These are phyloP conservation scores for Panicum hallii DNA, from an alignment of 202 grass and related monocot genomes.

Conservation along the genomic window DNA sequence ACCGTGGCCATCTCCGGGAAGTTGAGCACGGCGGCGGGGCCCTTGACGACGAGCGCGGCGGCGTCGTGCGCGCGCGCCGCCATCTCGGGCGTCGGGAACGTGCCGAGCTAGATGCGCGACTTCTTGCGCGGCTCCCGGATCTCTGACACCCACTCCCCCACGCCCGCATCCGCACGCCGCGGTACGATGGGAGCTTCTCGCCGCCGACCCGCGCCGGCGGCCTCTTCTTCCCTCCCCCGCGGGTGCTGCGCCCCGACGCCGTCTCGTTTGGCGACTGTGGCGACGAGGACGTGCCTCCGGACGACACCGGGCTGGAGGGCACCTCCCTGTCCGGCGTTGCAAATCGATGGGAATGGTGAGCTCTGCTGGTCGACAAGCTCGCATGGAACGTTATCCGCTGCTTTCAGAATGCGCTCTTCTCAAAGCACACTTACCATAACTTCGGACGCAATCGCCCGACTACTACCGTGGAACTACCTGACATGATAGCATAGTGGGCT, in stretches of 20 bases:
- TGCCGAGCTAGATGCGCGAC: conserved; percentile 86
- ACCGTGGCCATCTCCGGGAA: conserved; percentile 39
- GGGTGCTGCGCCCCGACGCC: neutral
- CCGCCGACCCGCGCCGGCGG: neutral
- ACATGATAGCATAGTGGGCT: too few relatives aligned
- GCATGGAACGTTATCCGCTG: too few relatives aligned
- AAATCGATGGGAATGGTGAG: too few relatives aligned
- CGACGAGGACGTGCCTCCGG: too few relatives aligned
- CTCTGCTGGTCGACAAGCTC: too few relatives aligned
- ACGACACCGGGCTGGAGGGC: too few relatives aligned
- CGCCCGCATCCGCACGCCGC: conserved; percentile 79
- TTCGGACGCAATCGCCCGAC: too few relatives aligned
- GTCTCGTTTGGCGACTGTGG: neutral
- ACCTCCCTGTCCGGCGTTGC: too few relatives aligned
- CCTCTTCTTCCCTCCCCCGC: neutral
- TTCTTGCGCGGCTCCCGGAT: conserved; percentile 89
- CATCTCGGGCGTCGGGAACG: conserved; percentile 78
- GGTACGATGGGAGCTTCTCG: conserved; percentile 59
- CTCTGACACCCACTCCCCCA: conserved; percentile 93
- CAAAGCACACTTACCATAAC: too few relatives aligned
- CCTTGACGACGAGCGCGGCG: conserved; percentile 75
- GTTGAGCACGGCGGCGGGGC: conserved; percentile 69
- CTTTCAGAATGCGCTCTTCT: too few relatives aligned
- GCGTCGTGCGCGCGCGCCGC: conserved; percentile 81
- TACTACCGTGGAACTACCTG: too few relatives aligned